phyloP scores from a whole-genome alignment of 225 moss, liverwort and hornwort genomes.

The Neckera pumila region DNA sequence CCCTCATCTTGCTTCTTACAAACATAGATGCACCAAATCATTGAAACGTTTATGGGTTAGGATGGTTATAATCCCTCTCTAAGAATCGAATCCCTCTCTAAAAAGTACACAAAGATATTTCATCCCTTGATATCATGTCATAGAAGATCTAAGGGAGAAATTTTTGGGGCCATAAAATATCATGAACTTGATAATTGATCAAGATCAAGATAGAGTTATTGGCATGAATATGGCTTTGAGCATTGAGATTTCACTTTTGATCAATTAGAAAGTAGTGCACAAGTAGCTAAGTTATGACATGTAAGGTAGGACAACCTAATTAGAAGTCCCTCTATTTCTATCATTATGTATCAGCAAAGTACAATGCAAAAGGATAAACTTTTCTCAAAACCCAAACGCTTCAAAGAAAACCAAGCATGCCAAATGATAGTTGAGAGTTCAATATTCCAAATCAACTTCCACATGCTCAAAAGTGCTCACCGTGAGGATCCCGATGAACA shows the following conservation, averaged over 20 bases:
- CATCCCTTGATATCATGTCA: not conserved
- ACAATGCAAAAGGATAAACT: not conserved
- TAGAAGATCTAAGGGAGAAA: not conserved
- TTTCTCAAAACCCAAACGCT: not conserved
- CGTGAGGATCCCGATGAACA: conserved; percentile 61
- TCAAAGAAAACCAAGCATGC: not conserved
- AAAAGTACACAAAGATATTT: not conserved
- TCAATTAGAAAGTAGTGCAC: no score
- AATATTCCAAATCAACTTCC: not conserved
- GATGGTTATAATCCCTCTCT: no score
- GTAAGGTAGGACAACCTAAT: not conserved
- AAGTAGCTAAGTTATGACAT: not conserved
- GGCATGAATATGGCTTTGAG: not conserved
- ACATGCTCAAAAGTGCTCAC: not conserved
- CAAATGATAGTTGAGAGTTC: not conserved
- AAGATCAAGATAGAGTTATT: not conserved
- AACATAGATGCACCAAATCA: not conserved
- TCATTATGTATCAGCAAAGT: not conserved
- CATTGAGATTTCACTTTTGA: not conserved
- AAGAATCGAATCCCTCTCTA: not conserved
- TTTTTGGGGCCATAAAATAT: fast-evolving
- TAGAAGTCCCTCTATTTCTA: not conserved
- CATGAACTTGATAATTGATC: not conserved
- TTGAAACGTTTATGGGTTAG: not conserved
- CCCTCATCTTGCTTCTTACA: not conserved